Evolutionary conservation across 2,329 filamentous ascomycete species (phyloP).

Genomic region (Botrytis medusae): DNA sequence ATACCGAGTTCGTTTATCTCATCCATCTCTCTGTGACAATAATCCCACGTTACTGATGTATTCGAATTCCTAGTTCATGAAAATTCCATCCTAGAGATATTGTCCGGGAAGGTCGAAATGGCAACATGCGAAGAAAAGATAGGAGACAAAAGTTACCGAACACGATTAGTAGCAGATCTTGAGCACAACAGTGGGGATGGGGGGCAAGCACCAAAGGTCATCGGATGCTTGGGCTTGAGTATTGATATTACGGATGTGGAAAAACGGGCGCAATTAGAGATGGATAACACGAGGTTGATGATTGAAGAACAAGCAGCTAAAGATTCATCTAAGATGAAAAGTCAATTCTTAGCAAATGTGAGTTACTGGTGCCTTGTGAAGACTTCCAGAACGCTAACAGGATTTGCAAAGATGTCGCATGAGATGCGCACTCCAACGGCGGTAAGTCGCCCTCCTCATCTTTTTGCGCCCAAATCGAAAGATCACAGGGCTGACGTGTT

Average conservation of each 20-base stretch:
- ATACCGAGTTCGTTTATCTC: constrained; percentile 9
- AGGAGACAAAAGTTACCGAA: constrained; percentile 28
- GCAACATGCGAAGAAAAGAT: constrained; percentile 31
- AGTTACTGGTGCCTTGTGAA: neutral
- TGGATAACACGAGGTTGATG: constrained; percentile 31
- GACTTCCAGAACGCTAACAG: neutral
- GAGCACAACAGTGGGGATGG: constrained; percentile 30
- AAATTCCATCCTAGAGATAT: constrained; percentile 28
- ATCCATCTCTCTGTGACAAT: neutral
- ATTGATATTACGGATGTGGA: constrained; percentile 35
- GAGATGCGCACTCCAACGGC: constrained; percentile 35
- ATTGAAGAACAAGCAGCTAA: constrained; percentile 34
- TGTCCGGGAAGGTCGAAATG: constrained; percentile 28
- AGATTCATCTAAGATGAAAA: constrained; percentile 33
- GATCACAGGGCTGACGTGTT: constrained; percentile 12
- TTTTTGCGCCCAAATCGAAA: neutral
- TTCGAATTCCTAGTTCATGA: constrained; percentile 24
- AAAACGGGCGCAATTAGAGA: constrained; percentile 27
- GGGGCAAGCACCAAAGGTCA: constrained; percentile 27
- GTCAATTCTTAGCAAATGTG: constrained; percentile 35
- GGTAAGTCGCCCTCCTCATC: constrained; percentile 20
- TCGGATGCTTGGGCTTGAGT: constrained; percentile 32
- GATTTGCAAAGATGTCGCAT: constrained; percentile 31
- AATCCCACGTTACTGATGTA: neutral
- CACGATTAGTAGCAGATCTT: constrained; percentile 31